Base-by-base conservation (phyloP, 2,329 filamentous ascomycete species). In the Colletotrichum abscissum region DNA sequence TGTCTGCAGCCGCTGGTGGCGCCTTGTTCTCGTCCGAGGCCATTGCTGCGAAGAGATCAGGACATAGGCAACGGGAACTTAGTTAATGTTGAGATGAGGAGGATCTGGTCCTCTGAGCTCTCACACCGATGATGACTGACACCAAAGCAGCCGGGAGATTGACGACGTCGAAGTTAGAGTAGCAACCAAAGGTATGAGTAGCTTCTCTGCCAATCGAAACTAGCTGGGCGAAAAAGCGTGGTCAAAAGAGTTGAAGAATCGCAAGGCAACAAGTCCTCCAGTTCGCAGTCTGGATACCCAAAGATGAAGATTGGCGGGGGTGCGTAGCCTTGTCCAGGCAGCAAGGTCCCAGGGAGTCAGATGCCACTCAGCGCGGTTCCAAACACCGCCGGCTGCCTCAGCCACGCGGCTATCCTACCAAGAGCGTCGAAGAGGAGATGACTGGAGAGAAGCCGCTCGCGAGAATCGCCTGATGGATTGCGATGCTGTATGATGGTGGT, bases 321-420 rank as follows among this genome's bases (percentile, higher is more conserved):
- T 60, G 56, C 49, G 67, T 56, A 73, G 67, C 71, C 71, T 73
- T 42, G 35, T 66, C 71, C 38, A 73, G 71, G 71, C 71, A 73
- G 71, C 67, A 71, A 65, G 28, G 19, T 57, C 35, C 52, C 19
- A 14, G n/a, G 38, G 49, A 71, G 62, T 71, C 71, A 71, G 71
- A 73, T 63, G 56, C 62, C 28, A 49, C 59, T 22, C 28, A 28
- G 56, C 55, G 30, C 42, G 33, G 26, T 56, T 35, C 33, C 14
- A 38, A 8, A n/a, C n/a, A 7, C 62, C n/a, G 24, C 22, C 46
- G 42, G 24, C 16, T 7, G 62, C n/a, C 28, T 26, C 28, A n/a
- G 46, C 22, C 49, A 38, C n/a, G 8, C 16, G 24, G 22, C 11
- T 49, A 11, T 24, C 4, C 8, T 38, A 16, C 11, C 33, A 28